Base-by-base conservation (phyloP, 352 stramenopile species). In the Globisporangium recalcitrans region DNA sequence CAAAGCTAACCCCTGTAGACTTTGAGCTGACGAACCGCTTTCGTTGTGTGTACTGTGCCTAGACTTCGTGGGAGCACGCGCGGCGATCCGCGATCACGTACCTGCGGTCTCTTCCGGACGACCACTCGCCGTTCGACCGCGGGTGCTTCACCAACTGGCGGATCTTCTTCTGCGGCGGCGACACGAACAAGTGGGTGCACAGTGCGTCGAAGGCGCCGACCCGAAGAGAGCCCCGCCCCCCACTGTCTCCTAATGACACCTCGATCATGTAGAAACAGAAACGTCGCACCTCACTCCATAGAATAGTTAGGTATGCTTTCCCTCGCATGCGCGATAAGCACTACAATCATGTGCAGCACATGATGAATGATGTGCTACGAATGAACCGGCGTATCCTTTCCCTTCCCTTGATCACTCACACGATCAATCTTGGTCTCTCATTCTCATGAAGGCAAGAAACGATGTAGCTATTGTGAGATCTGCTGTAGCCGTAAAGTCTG, bases 61-160 rank as follows among this genome's bases (percentile, higher is more conserved):
- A 65, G 80, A 91, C 84, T 5, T 91, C 84, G 1, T 93, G 84
- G 84, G 84, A 93, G 48, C 78, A 91, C 55, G 77, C 74, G 29
- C 82, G 82, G 9, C 75, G 77, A n/a, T 67, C 61, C 4, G 72
- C 75, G 27, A 93, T 93, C 75, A 91, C 84, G 36, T 93, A 93
- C 55, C 67, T 93, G 19, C 72, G 81, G 19, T 68, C 80, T 27
- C 64, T 91, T 2, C 80, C 74, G 8, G 71, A 78, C 48, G 82
- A 77, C 42, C 79, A 82, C 1, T 90, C 80, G 14, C 84, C 84
- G 19, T 93, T 93, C 56, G 71, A 87, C 59, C 76, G 70, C 16
- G 84, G 84, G 2, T 58, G 73, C 1, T 21, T 88, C 5, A 64
- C 54, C n/a, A 93, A 93, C 58, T 91, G 77, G 72, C 77, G 72